Conservation (phyloP, 1,284 basidiomycete species). For the Sanghuangporus baumii region DNA sequence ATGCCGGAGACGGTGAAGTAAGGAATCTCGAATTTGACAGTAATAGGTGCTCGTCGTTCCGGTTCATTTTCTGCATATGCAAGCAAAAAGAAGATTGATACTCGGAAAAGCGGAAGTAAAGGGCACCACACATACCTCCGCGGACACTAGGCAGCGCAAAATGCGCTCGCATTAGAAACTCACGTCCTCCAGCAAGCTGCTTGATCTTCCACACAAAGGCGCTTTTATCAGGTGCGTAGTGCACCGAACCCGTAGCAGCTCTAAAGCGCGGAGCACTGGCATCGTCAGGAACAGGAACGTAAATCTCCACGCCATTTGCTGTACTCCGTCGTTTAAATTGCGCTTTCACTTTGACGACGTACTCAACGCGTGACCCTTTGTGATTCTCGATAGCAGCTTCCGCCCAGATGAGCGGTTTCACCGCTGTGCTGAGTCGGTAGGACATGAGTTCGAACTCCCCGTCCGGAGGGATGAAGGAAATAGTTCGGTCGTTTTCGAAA, state of each 20-base stretch:
- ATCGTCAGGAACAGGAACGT: slow-evolving; percentile 97
- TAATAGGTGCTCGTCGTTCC: slow-evolving; percentile 90
- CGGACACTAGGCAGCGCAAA: slow-evolving; percentile 90
- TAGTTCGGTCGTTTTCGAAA: slow-evolving; percentile 98
- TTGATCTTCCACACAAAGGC: slow-evolving; percentile 99
- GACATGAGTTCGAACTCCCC: slow-evolving; percentile 99
- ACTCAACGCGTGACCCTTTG: slow-evolving; percentile 90
- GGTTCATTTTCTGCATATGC: slow-evolving; percentile 62
- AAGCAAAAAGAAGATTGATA: neutral
- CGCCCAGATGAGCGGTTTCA: slow-evolving; percentile 98
- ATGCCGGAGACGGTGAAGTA: slow-evolving; percentile 98
- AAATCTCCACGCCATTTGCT: slow-evolving; percentile 98
- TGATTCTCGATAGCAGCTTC: slow-evolving; percentile 96
- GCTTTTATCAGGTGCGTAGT: slow-evolving; percentile 93
- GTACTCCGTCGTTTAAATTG: slow-evolving; percentile 97
- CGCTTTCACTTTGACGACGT: slow-evolving; percentile 97
- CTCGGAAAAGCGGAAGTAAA: neutral
- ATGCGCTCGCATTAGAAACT: slow-evolving; percentile 95
- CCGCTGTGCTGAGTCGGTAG: slow-evolving; percentile 91
- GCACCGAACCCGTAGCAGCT: slow-evolving; percentile 85
- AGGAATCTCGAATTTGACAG: slow-evolving; percentile 96
- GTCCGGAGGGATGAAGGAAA: slow-evolving; percentile 98
- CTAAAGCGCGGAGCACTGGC: slow-evolving; percentile 97
- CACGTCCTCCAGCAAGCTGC: slow-evolving; percentile 86
- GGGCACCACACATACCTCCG: slow-evolving; percentile 52